phyloP scores from a whole-genome alignment of 139 green algal species.

The Tetradesmus obliquus region DNA sequence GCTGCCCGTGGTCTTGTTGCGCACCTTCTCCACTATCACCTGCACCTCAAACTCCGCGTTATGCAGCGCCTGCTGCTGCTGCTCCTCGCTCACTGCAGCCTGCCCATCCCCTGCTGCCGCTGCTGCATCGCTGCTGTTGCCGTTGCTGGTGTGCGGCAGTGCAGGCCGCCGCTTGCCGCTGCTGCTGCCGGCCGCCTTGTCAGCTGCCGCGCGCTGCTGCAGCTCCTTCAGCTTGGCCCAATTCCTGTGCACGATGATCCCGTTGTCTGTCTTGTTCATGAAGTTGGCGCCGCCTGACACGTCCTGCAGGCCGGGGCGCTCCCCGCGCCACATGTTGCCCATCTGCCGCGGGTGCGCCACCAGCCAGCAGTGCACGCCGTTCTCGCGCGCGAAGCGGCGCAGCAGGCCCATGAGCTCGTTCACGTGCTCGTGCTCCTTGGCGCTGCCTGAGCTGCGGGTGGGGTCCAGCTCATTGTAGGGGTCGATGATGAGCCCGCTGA shows the following conservation, averaged over 20 bases:
- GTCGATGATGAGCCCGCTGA: constrained; percentile 97
- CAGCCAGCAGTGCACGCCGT: constrained; percentile 94
- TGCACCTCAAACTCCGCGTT: constrained; percentile 30
- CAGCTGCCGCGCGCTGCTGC: neutral
- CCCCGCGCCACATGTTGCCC: constrained; percentile 76
- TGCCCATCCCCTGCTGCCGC: neutral
- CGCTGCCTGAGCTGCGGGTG: constrained; percentile 54
- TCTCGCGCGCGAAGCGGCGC: constrained; percentile 68
- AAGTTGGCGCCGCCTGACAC: constrained; percentile 97
- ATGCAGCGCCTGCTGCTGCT: neutral
- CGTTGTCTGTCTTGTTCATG: constrained; percentile 98
- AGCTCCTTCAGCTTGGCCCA: constrained; percentile 43
- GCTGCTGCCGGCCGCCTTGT: neutral
- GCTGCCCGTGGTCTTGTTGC: constrained; percentile 88
- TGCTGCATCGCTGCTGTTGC: constrained; percentile 17
- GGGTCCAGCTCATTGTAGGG: constrained; percentile 99
- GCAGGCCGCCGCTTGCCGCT: neutral
- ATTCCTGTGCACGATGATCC: constrained; percentile 90
- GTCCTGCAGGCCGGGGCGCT: constrained; percentile 96
- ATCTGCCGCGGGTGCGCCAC: constrained; percentile 94
- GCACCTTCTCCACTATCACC: constrained; percentile 55
- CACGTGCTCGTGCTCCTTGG: constrained; percentile 96
- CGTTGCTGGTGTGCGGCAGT: neutral
- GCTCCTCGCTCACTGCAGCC: neutral
- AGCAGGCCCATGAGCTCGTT: constrained; percentile 92